phyloP scores from a whole-genome alignment of 352 stramenopile genomes.

The Globisporangium abappressorium region DNA sequence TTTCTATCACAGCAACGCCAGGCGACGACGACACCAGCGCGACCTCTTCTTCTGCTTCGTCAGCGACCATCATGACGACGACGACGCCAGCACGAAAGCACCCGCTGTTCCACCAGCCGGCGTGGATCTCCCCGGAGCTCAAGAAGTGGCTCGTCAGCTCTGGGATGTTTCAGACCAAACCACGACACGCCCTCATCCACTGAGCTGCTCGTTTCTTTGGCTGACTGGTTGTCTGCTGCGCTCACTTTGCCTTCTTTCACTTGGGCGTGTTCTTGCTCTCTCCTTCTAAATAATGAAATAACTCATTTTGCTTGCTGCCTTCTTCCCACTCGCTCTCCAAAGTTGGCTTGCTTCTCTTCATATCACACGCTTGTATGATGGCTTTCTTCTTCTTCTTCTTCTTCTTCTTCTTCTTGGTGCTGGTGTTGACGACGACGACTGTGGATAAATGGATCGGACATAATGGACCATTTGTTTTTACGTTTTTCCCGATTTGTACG shows the following conservation, averaged over 20 bases:
- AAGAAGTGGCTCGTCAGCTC: conserved; percentile 43
- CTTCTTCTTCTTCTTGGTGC: background rate
- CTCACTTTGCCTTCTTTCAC: background rate
- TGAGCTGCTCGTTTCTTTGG: background rate
- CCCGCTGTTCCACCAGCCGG: conserved; percentile 44
- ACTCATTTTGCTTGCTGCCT: conserved; percentile 6
- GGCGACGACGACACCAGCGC: background rate
- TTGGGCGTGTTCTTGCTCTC: background rate
- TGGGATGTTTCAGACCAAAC: conserved; percentile 43
- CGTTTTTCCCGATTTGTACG: conserved; percentile 84
- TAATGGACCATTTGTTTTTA: conserved; percentile 16
- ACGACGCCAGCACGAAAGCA: conserved; percentile 11
- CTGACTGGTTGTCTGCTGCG: background rate
- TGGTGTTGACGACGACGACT: background rate
- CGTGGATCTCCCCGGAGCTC: conserved; percentile 63
- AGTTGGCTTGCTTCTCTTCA: conserved; percentile 7
- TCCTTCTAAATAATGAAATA: conserved; percentile 20
- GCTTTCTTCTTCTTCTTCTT: too few relatives aligned
- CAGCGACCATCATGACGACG: background rate
- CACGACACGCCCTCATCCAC: background rate
- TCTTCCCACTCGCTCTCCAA: background rate
- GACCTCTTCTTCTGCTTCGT: background rate
- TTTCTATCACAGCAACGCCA: conserved; percentile 12
- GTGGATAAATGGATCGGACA: conserved; percentile 1
- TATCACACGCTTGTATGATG: conserved; percentile 7